Percentiles rank a stretch among this genome's conserved stretches.
Evolutionary conservation across 352 stramenopile species (phyloP).

Genomic region (Thalassiosira mediterranea): DNA sequence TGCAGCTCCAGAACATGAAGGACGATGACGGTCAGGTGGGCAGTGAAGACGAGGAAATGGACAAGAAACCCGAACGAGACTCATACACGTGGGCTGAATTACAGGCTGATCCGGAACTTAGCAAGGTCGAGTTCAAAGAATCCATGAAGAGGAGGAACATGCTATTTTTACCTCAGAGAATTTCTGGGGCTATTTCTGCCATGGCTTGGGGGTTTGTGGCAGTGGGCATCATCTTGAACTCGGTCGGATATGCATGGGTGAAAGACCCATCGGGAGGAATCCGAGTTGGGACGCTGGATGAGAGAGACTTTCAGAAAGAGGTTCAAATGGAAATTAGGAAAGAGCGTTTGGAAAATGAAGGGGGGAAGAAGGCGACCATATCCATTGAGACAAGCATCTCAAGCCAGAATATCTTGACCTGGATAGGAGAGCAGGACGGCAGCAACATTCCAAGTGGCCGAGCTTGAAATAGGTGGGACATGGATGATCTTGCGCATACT

Average conservation of each 20-base stretch:
- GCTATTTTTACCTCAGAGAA: conserved; percentile 41
- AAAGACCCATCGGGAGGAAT: conserved; percentile 37
- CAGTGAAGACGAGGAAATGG: too few species aligned
- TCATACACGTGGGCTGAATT: conserved; percentile 45
- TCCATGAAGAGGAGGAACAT: conserved; percentile 40
- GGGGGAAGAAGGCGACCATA: neutral
- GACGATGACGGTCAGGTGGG: too few species aligned
- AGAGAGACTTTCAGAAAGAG: conserved; percentile 55
- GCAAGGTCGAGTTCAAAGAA: conserved; percentile 31
- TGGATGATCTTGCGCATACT: too few species aligned
- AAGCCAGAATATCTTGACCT: neutral
- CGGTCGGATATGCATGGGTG: conserved; percentile 46
- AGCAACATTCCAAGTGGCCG: neutral
- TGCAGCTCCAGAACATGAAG: too few species aligned
- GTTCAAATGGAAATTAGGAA: conserved; percentile 7
- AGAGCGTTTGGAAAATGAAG: neutral
- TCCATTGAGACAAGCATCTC: neutral
- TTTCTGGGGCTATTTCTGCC: conserved; percentile 32
- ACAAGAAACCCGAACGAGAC: too few species aligned
- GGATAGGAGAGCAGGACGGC: neutral
- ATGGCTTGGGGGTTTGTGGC: conserved; percentile 48
- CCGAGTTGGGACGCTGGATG: conserved; percentile 44
- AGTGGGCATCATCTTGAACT: conserved; percentile 49
- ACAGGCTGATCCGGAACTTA: conserved; percentile 36
- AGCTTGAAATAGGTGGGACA: too few species aligned